phyloP scores from a whole-genome alignment of 2,329 filamentous ascomycete species.

The Cylindrodendrum hubeiense region DNA sequence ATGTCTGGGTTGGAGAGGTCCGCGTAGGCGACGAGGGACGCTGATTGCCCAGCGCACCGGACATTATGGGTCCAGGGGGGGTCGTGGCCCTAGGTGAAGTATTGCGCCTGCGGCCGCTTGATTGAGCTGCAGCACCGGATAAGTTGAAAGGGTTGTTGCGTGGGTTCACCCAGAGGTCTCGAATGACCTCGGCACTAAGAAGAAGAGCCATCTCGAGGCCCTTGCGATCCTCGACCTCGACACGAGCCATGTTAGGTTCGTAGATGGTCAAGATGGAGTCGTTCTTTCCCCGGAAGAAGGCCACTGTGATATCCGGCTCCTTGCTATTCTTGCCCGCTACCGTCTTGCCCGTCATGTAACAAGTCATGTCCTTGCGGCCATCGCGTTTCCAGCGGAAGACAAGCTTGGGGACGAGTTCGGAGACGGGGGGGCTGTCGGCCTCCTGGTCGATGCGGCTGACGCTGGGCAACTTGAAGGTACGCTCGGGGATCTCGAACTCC shows the following conservation, averaged over 20 bases:
- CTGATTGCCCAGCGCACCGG: conserved; percentile 54
- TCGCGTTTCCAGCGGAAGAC: conserved; percentile 92
- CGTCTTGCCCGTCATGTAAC: conserved; percentile 84
- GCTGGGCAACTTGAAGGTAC: conserved; percentile 85
- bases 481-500: conserved; percentile 93
- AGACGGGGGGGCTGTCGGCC: conserved; percentile 55
- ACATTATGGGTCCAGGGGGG: conserved; percentile 45
- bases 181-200: conserved; percentile 72
- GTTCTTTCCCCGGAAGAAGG: conserved; percentile 80
- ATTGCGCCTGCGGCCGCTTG: conserved; percentile 47
- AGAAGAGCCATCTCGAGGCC: conserved; percentile 87
- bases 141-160: conserved; percentile 85
- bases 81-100: conserved; percentile 53
- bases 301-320: conserved; percentile 96
- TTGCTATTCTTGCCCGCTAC: conserved; percentile 83
- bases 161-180: conserved; percentile 73
- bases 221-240: conserved; percentile 95
- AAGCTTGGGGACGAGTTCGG: conserved; percentile 76
- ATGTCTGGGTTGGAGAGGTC: conserved; percentile 23
- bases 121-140: conserved; percentile 53
- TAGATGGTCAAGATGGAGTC: conserved; percentile 84
- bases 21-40: conserved; percentile 36
- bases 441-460: conserved; percentile 82
- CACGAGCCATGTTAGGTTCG: conserved; percentile 89
- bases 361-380: conserved; percentile 89